Base-by-base conservation (phyloP, 805 yeast species). In the Candida boleticola region DNA sequence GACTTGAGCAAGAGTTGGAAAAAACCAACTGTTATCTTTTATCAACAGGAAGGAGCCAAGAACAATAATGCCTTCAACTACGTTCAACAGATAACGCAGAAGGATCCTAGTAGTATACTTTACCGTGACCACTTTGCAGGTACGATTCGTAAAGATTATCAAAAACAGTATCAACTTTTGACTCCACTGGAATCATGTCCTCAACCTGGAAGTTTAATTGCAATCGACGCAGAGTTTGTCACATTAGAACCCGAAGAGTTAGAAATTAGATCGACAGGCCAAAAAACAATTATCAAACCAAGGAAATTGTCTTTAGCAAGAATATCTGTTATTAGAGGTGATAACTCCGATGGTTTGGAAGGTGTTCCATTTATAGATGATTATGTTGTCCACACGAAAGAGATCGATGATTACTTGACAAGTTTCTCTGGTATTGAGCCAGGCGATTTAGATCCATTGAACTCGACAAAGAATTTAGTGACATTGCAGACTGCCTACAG, bases 151-250 rank as follows among this genome's bases (percentile, higher is more conserved):
- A 79, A 79, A 40, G 76, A 73, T 0, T 71, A 74, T 43, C 72
- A 69, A 35, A 68, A 76, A 40, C 92, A 88, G 48, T 87, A 85
- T 56, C 76, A 79, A 50, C 66, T 85, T n/a, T 64, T 88, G 44
- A 80, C 89, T 0, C 64, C 65, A 26, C 72, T 74, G 36, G 90
- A 85, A 52, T 86, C 88, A 0, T 14, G 16, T 18, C 97, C 97
- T 0, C 55, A 56, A 17, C 74, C 82, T 0, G 96, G 96, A 0
- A 71, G 87, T 1, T 60, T 89, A 30, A 82, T 92, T 16, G 99
- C 98, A 0, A 84, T 93, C 43, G 99, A 93, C 69, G 97, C 99
- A 0, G 99, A 93, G 61, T 93, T 95, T 71, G 98, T 93, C 2
- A 77, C 82, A 23, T 60, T 90, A 25, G 79, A 81, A 37, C 85